Percentiles rank a stretch among this genome's conserved stretches.
These are phyloP conservation scores for Globisporangium apiculatum DNA, from an alignment of 352 stramenopile genomes.

Conservation along the genomic window DNA sequence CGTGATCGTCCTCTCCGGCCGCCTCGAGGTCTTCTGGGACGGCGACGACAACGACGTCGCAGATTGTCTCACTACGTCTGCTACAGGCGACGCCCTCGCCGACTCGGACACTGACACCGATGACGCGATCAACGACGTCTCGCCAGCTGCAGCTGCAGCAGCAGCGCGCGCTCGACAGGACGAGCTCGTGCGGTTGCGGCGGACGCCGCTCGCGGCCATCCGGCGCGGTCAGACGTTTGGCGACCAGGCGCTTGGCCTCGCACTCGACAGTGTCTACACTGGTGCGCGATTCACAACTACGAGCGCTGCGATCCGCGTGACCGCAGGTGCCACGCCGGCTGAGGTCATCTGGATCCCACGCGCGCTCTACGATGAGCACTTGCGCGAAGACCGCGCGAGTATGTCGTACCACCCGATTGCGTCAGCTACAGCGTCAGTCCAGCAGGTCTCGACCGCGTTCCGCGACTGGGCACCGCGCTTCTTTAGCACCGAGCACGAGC, in stretches of 20 bases:
- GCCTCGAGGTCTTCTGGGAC: conserved; percentile 42
- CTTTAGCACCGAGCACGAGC: not conserved
- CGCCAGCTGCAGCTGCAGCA: not conserved
- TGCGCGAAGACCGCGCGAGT: conserved; percentile 33
- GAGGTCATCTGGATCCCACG: conserved; percentile 39
- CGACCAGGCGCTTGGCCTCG: conserved; percentile 47
- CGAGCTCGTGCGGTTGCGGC: conserved; percentile 5
- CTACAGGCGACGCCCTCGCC: not conserved
- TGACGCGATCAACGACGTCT: not conserved
- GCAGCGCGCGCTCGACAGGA: not conserved
- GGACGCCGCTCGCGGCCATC: conserved; percentile 20
- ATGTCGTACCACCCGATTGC: conserved; percentile 27
- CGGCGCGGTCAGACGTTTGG: conserved; percentile 38
- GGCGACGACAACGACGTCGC: conserved; percentile 9
- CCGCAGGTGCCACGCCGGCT: conserved; percentile 30
- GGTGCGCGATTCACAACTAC: conserved; percentile 6
- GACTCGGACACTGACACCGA: not conserved
- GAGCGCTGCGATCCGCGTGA: conserved; percentile 21
- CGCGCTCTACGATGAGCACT: conserved; percentile 24
- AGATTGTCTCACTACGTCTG: not conserved
- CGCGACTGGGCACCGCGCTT: conserved; percentile 8
- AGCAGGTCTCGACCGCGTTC: conserved; percentile 5
- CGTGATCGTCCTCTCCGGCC: conserved; percentile 28
- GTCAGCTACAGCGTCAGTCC: not conserved
- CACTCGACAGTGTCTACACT: conserved; percentile 16